Evolutionary conservation across 192 early-diverging fungal genomes (phyloP).

Genomic region (Umbelopsis sp.): DNA sequence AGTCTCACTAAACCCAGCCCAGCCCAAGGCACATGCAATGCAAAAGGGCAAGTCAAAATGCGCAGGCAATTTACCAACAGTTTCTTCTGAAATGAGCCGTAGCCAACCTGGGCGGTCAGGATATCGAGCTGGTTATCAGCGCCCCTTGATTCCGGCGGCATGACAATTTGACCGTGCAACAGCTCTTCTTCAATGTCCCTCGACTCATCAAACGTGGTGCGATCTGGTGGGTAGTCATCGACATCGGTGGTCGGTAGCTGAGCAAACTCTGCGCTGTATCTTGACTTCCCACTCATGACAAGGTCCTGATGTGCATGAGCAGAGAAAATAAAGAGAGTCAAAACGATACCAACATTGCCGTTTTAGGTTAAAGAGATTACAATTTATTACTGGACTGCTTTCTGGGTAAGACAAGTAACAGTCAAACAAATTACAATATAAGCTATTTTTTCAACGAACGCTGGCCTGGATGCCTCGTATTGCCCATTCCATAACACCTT

Average conservation of each 20-base stretch:
- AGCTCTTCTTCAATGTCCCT: conserved; percentile 19
- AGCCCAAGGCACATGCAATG: too few relatives aligned
- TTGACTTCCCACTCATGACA: conserved; percentile 9
- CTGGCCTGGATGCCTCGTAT: conserved; percentile 32
- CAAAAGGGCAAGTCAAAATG: background rate
- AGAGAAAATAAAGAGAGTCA: background rate
- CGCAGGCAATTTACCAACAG: conserved; percentile 44
- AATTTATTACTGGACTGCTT: background rate
- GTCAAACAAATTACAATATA: too few relatives aligned
- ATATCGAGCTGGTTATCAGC: conserved; percentile 52
- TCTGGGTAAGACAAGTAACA: background rate
- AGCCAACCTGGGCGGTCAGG: conserved; percentile 71
- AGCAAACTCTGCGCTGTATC: conserved; percentile 12
- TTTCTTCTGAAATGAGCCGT: conserved; percentile 70
- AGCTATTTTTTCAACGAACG: background rate
- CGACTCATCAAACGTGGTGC: background rate
- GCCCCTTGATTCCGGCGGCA: conserved; percentile 36
- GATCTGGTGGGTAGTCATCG: background rate
- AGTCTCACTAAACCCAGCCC: background rate
- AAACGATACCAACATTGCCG: background rate
- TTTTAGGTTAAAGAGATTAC: background rate
- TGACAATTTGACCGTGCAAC: conserved; percentile 24
- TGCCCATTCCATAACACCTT: conserved; percentile 45
- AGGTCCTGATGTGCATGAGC: background rate
- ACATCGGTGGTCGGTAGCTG: conserved; percentile 9